Evolutionary conservation across 2,329 filamentous ascomycete genomes (phyloP), one percentile per base, ranked within the genome.

Genomic region (Penicillium sp.): DNA sequence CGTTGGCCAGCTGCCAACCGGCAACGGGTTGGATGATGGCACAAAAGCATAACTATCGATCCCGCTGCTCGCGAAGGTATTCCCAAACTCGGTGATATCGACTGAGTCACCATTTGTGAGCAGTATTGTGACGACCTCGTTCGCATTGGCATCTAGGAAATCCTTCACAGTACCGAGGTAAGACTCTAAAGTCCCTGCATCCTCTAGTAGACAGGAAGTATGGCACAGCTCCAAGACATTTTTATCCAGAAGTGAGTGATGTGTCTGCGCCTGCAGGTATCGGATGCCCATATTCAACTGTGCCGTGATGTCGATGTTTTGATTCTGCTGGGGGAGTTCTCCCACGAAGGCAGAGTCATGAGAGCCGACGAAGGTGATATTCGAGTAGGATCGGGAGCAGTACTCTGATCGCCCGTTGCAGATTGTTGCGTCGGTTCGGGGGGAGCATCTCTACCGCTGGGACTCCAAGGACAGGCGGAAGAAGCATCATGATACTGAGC

Each of bases 291-390:
- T 77, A 55, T 84, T 75, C 10, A 91, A 79, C 70, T 90, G 87
- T 1, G 78, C 76, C 26, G 81, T 82, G 26, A 87, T 82, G 5
- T 83, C 80, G 54, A 86, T 79, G 63, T 85, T 83, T 70, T 91
- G 88, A 73, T 89, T 88, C 61, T 88, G 76, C 59, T 80, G 75
- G 1, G 81, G 80, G 8, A 81, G 68, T 54, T 79, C 66, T 43
- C 88, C 86, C 43, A 88, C 83, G 69, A 90, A 90, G 40, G 86
- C 83, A 14, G 83, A 84, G 76, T 91, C 83, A 76, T 91, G 89
- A 6, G 88, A 81, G 26, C 87, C 89, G 19, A 88, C 76, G 60
- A 85, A 83, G n/a, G 84, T 84, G 57, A 89, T 73, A 40, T 87
- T 81, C 63, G 85, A 85, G 76, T 89, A 89, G 45, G 73, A 75